Conservation (phyloP, 176 grass and related monocot species). For the Musa schizocarpa region DNA sequence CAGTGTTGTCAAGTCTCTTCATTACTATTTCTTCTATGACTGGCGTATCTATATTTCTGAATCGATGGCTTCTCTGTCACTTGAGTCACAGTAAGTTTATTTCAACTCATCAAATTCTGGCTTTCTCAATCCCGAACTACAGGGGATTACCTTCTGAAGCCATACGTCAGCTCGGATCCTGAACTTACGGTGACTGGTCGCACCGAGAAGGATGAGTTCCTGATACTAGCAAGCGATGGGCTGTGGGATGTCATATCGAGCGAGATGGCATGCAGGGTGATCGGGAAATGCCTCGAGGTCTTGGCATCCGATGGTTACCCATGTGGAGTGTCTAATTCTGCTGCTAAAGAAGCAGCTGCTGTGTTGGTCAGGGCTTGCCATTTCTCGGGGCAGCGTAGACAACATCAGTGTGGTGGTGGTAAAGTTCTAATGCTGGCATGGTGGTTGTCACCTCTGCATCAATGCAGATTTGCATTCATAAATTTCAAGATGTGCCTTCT, state of each 20-base stretch:
- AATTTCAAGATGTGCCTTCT: no score
- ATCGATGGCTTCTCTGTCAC: no score
- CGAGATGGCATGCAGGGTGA: constrained; percentile 46
- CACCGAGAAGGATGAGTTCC: constrained; percentile 51
- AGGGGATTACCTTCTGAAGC: constrained; percentile 79
- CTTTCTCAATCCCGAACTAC: not conserved
- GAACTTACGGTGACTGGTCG: constrained; percentile 46
- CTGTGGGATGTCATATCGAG: constrained; percentile 75
- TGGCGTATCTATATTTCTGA: no score
- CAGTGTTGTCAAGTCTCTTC: no score
- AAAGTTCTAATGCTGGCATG: not conserved
- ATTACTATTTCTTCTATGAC: no score
- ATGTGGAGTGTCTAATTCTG: not conserved
- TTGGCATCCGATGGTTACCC: no score
- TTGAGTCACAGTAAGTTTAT: no score
- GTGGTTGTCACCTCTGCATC: no score
- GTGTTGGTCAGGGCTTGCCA: not conserved
- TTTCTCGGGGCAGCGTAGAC: not conserved
- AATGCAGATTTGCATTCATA: no score
- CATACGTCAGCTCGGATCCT: constrained; percentile 48
- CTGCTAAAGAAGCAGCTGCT: constrained; percentile 29
- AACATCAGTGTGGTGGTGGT: not conserved
- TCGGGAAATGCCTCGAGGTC: constrained; percentile 31
- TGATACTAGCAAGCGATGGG: constrained; percentile 61
- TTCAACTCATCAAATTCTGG: no score